Evolutionary conservation across 805 yeast genomes (phyloP), one percentile per base, ranked within the genome.

Genomic region (Suhomyces prunicola): DNA sequence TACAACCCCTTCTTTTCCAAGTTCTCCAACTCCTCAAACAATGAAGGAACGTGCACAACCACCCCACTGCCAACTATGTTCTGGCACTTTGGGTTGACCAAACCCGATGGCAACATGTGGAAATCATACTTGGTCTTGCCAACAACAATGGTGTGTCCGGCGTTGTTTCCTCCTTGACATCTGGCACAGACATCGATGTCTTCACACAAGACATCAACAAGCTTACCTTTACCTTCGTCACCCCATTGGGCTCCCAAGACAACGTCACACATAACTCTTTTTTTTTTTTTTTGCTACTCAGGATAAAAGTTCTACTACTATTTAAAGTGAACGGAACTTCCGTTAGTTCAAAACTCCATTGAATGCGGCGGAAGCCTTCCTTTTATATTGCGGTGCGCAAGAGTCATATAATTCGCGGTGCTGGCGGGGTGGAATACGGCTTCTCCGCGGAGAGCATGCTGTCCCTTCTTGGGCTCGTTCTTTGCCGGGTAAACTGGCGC

Each of bases 191-290:
- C 93, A 62, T 94, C 98, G 63, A 94, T 87, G 60, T 90, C 85
- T 65, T 93, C 98, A 74, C 98, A 96, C 50, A 94, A 81, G 52
- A 94, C 78, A 70, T 94, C 99, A 48, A 94, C 99, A 54, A 94
- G 82, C 74, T 94, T 94, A 54, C 99, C 99, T 71, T 94, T 94
- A 69, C 99, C 99, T 83, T 94, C 99, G 69, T 94, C 99, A 59
- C 99, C 99, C 99, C 99, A 94, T 76, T 94, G 99, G 74, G 98
- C 79, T 54, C 99, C 99, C 65, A 94, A 81, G 51, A 94, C 99
- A 59, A 94, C 98, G 77, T 87, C 88, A 70, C 89, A 87, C 92
- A 86, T 86, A 15, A 33, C 6, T 22, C 56, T 6, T 7, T 24
- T 24, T 24, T 24, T 24, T 33, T 22, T 29, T 22, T 31, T 44